phyloP scores from a whole-genome alignment of 345 rosid genomes.

The Eucalyptus microcorys region DNA sequence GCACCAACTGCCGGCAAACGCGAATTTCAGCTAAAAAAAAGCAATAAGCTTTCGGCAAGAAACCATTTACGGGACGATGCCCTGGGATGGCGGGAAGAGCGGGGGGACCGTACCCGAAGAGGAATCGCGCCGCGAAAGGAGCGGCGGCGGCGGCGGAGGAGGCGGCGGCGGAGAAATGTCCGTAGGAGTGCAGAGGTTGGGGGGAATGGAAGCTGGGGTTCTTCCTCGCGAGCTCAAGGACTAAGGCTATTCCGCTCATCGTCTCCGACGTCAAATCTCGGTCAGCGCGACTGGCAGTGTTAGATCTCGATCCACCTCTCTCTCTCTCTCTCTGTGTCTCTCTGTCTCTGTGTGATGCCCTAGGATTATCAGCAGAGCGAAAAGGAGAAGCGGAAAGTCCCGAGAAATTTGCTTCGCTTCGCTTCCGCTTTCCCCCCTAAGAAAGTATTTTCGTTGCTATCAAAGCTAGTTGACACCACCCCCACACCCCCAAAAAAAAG shows the following conservation, averaged over 20 bases:
- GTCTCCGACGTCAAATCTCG: background rate
- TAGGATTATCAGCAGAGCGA: background rate
- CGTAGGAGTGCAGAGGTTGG: conserved; percentile 39
- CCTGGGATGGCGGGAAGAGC: background rate
- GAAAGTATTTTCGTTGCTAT: background rate
- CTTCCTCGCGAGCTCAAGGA: conserved; percentile 69
- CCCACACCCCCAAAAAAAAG: too few species aligned
- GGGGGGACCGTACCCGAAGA: conserved; percentile 50
- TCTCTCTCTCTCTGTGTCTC: background rate
- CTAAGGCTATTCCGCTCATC: conserved; percentile 82
- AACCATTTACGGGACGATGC: background rate
- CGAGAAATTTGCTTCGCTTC: background rate
- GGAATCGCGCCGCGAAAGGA: conserved; percentile 72
- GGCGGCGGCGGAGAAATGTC: conserved; percentile 42
- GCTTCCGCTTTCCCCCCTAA: background rate
- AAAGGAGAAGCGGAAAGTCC: background rate
- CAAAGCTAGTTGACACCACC: background rate
- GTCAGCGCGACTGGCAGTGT: background rate
- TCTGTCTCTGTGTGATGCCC: background rate
- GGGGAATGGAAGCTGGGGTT: conserved; percentile 34
- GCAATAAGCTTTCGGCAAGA: background rate
- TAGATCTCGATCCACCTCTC: background rate
- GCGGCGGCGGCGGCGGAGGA: conserved; percentile 46
- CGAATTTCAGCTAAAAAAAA: background rate
- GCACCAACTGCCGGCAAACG: background rate